Conservation (phyloP, 129 eudicot species). For the Sambucus nigra region DNA sequence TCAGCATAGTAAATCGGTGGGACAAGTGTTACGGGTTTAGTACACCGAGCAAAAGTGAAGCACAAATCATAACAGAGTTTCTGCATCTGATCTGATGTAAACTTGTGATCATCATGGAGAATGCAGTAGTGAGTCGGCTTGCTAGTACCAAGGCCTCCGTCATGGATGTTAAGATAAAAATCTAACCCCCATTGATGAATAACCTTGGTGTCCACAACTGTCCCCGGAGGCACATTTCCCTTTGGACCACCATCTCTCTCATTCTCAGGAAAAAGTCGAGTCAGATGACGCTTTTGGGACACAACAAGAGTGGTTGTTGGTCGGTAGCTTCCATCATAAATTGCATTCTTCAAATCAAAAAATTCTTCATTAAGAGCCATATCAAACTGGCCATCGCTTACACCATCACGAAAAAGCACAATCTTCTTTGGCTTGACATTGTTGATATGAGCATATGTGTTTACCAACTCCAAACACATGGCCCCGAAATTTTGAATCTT, state of each 20-base stretch:
- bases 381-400: slow-evolving; percentile 59
- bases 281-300: slow-evolving; percentile 70
- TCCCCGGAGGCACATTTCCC: slow-evolving; percentile 61
- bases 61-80: slow-evolving; percentile 48
- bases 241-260: slow-evolving; percentile 9
- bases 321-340: slow-evolving; percentile 26
- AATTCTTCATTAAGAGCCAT: slow-evolving; percentile 69
- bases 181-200: slow-evolving; percentile 50
- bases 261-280: slow-evolving; percentile 42
- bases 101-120: slow-evolving; percentile 41
- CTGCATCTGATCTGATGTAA: slow-evolving; percentile 53
- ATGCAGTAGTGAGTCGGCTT: slow-evolving; percentile 69
- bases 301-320: slow-evolving; percentile 60
- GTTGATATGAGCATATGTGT: slow-evolving; percentile 31
- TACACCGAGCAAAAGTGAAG: slow-evolving; percentile 58
- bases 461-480: slow-evolving; percentile 40
- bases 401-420: slow-evolving; percentile 68
- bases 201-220: slow-evolving; percentile 55
- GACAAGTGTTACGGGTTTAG: slow-evolving; percentile 59
- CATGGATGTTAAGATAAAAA: slow-evolving; percentile 64
- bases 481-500: slow-evolving; percentile 42
- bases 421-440: slow-evolving; percentile 43
- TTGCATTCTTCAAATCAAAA: slow-evolving; percentile 36
- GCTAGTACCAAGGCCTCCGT: slow-evolving; percentile 68
- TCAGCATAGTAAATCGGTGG: slow-evolving; percentile 76